A percentile compares a stretch with the other conserved stretches of the same genome.
phyloP scores from a whole-genome alignment of 805 yeast species.

The Yarrowia porcina region DNA sequence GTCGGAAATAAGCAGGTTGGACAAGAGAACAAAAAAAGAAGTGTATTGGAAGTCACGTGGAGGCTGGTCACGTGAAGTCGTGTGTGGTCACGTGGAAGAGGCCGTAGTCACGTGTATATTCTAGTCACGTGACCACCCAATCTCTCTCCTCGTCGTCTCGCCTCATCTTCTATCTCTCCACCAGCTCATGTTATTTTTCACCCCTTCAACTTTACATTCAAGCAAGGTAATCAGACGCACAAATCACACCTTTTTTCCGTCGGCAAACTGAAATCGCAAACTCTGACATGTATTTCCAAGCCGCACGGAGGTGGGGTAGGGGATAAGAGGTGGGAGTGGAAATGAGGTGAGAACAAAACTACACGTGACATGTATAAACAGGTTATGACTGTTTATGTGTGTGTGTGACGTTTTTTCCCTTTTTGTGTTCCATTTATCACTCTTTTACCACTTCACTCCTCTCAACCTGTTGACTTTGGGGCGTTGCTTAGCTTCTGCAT shows the following conservation, averaged over 20 bases:
- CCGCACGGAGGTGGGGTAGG: slow-evolving; percentile 17
- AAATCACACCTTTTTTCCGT: slow-evolving; percentile 23
- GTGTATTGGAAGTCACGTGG: too few relatives aligned
- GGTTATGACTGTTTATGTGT: too few relatives aligned
- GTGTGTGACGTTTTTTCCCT: too few relatives aligned
- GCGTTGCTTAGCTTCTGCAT: slow-evolving; percentile 16
- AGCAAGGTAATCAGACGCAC: slow-evolving; percentile 25
- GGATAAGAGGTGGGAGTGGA: background rate
- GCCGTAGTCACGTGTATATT: too few relatives aligned
- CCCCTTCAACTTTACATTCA: slow-evolving; percentile 13
- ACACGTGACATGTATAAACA: too few relatives aligned
- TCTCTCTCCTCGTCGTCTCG: too few relatives aligned
- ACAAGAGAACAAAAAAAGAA: too few relatives aligned
- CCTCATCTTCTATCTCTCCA: too few relatives aligned
- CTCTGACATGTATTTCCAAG: background rate
- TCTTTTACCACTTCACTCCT: background rate
- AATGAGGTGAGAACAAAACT: background rate
- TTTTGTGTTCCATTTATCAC: too few relatives aligned
- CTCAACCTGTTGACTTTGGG: background rate
- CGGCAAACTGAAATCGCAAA: slow-evolving; percentile 11
- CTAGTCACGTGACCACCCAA: background rate
- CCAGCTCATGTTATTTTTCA: background rate
- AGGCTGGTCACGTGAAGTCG: background rate
- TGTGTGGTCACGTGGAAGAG: too few relatives aligned
- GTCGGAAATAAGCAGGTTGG: too few relatives aligned